Percentiles rank a stretch among this genome's conserved stretches.
Evolutionary conservation across 2,329 filamentous ascomycete species (phyloP).

Genomic region (Fusarium falciforme): DNA sequence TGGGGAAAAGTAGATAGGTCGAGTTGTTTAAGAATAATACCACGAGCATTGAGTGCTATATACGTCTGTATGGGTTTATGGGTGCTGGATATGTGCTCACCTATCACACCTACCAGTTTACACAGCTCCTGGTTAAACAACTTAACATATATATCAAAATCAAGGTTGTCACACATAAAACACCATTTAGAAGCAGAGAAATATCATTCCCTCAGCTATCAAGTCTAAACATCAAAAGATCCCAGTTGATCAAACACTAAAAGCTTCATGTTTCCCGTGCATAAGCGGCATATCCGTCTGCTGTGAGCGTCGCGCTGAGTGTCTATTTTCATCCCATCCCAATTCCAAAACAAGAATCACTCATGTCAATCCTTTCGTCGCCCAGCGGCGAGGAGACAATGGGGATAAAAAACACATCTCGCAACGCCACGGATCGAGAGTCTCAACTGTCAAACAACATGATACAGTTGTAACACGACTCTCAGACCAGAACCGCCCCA

Average conservation of each 20-base stretch:
- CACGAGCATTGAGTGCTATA: slow-evolving; percentile 4
- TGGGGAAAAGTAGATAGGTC: slow-evolving; percentile 32
- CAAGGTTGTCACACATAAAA: neutral
- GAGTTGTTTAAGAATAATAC: slow-evolving; percentile 32
- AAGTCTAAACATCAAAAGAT: slow-evolving; percentile 32
- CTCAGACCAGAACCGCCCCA: slow-evolving; percentile 32
- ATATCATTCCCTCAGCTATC: slow-evolving; percentile 10
- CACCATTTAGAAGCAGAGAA: neutral
- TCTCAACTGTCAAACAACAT: slow-evolving; percentile 2
- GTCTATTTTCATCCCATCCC: slow-evolving; percentile 31
- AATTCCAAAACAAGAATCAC: slow-evolving; percentile 27
- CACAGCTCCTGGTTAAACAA: neutral
- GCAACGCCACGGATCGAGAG: slow-evolving; percentile 11
- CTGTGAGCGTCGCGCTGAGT: slow-evolving; percentile 38
- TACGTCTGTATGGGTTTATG: neutral
- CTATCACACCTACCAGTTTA: neutral
- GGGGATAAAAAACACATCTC: slow-evolving; percentile 28
- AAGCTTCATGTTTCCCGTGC: slow-evolving; percentile 20
- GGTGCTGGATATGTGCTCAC: neutral
- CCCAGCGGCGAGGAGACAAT: slow-evolving; percentile 17
- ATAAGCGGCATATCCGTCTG: slow-evolving; percentile 34
- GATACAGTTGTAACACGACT: slow-evolving; percentile 14
- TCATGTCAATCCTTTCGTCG: slow-evolving; percentile 30
- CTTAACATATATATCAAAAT: neutral
- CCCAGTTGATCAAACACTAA: slow-evolving; percentile 20